phyloP scores from a whole-genome alignment of 345 rosid species.

The Luvunga scandens region DNA sequence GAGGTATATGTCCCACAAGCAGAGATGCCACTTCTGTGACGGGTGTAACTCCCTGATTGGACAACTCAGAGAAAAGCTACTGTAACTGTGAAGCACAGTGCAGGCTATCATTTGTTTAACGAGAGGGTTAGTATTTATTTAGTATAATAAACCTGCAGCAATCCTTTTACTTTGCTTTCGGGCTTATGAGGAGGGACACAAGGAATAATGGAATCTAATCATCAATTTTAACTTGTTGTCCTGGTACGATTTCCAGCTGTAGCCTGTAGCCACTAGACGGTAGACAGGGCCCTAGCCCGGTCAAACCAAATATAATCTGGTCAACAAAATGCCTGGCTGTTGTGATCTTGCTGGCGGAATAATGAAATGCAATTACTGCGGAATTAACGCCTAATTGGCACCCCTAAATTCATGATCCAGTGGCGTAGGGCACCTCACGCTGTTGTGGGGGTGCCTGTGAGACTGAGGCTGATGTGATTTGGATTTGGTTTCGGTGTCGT shows the following conservation, averaged over 20 bases:
- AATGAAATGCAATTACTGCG: conserved; percentile 17
- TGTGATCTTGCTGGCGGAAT: conserved; percentile 39
- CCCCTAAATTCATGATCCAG: background rate
- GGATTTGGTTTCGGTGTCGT: background rate
- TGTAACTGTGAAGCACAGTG: background rate
- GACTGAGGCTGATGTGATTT: conserved; percentile 3
- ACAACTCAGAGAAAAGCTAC: conserved; percentile 9
- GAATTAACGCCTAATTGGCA: conserved; percentile 23
- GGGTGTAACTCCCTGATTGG: conserved; percentile 18
- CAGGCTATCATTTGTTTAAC: conserved; percentile 7
- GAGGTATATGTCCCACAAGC: background rate
- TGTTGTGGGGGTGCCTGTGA: background rate
- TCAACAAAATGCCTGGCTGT: conserved; percentile 24
- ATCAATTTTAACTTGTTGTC: conserved; percentile 44
- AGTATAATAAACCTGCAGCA: conserved; percentile 24
- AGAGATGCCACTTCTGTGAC: background rate
- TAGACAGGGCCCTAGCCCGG: conserved; percentile 15
- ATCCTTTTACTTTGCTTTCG: conserved; percentile 21
- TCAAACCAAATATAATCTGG: conserved; percentile 35
- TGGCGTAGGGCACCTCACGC: background rate
- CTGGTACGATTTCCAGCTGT: conserved; percentile 52
- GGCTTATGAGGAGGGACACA: conserved; percentile 30
- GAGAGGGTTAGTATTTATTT: background rate
- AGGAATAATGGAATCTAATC: conserved; percentile 63
- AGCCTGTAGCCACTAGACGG: background rate